phyloP scores from a whole-genome alignment of 805 yeast species.

The Metschnikowia proteae region DNA sequence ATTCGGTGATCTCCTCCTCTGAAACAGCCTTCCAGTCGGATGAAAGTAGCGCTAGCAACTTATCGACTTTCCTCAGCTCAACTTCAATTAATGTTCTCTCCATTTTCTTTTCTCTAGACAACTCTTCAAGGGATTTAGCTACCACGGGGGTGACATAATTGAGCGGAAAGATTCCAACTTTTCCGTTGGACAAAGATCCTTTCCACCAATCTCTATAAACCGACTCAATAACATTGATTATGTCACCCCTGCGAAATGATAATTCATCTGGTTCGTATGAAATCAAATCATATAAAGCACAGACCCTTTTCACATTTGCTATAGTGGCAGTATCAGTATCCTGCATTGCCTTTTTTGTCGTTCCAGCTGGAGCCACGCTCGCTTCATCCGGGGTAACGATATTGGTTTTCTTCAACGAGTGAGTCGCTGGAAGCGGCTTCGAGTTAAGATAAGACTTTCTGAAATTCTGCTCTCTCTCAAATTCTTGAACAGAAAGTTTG shows the following conservation, averaged over 20 bases:
- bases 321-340: conserved; percentile 27
- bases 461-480: conserved; percentile 37
- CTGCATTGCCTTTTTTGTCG: neutral
- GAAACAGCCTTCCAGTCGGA: conserved; percentile 34
- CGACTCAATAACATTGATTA: conserved; percentile 79
- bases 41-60: conserved; percentile 54
- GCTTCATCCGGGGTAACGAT: neutral
- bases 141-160: conserved; percentile 83
- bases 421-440: conserved; percentile 37
- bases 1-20: conserved; percentile 63
- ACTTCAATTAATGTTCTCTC: conserved; percentile 55
- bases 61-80: conserved; percentile 58
- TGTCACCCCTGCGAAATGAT: conserved; percentile 81
- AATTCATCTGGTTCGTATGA: conserved; percentile 84
- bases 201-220: conserved; percentile 96
- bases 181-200: conserved; percentile 73
- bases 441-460: conserved; percentile 24
- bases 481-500: conserved; percentile 67
- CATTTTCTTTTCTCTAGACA: conserved; percentile 44
- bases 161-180: conserved; percentile 84
- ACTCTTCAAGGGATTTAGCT: conserved; percentile 60
- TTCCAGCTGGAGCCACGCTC: neutral
- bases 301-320: conserved; percentile 58
- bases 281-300: conserved; percentile 78
- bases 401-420: conserved; percentile 6